phyloP scores from a whole-genome alignment of 2,329 filamentous ascomycete species.

The Fusarium burgessii region DNA sequence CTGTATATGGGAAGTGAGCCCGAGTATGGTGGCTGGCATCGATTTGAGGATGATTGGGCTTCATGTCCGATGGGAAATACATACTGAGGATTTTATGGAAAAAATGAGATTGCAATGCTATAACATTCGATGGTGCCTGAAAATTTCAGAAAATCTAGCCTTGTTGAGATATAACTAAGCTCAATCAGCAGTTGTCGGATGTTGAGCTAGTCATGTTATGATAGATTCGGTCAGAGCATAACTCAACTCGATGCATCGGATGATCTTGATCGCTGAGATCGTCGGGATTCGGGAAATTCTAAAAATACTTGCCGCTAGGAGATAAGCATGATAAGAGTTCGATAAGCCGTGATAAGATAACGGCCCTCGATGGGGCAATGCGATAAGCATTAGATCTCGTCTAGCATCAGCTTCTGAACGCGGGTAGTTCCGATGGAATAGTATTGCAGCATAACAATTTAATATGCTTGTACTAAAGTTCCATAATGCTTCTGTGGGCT shows the following conservation, averaged over 20 bases:
- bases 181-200: constrained; percentile 4
- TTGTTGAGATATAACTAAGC: neutral
- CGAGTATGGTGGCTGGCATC: constrained; percentile 64
- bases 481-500: too few relatives aligned
- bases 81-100: constrained; percentile 38
- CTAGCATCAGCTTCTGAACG: too few relatives aligned
- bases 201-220: neutral
- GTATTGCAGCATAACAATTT: too few relatives aligned
- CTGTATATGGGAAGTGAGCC: constrained; percentile 65
- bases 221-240: constrained; percentile 2
- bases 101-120: neutral
- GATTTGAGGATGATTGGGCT: constrained; percentile 65
- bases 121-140: neutral
- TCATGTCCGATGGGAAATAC: constrained; percentile 49
- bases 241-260: neutral
- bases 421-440: too few relatives aligned
- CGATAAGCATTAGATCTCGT: too few relatives aligned
- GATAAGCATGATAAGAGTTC: neutral
- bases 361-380: too few relatives aligned
- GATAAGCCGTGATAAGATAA: neutral
- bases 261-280: neutral
- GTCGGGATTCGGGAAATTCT: neutral
- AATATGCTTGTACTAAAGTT: too few relatives aligned
- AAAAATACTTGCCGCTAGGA: neutral
- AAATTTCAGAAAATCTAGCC: neutral